A percentile compares a stretch with the other conserved stretches of the same genome.
These are phyloP conservation scores for Sanghuangporus sanghuang DNA, from an alignment of 1,284 basidiomycete species.

Conservation along the genomic window DNA sequence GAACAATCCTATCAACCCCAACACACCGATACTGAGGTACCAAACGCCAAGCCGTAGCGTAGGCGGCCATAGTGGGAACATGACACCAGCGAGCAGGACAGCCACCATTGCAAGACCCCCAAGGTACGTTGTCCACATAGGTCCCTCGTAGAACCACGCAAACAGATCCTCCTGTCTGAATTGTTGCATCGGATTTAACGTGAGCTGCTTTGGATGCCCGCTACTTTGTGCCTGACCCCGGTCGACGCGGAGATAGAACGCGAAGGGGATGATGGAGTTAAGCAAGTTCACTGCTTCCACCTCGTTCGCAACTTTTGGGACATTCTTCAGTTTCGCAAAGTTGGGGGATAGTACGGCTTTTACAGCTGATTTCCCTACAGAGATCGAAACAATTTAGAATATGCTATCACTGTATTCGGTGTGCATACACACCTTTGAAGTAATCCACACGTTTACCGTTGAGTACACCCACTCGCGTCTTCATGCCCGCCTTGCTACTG, in stretches of 20 bases:
- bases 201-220: slow-evolving; percentile 74
- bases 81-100: slow-evolving; percentile 93
- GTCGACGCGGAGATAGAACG: slow-evolving; percentile 88
- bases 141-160: slow-evolving; percentile 96
- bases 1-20: slow-evolving; percentile 88
- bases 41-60: slow-evolving; percentile 93
- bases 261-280: slow-evolving; percentile 71
- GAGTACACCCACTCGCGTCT: slow-evolving; percentile 84
- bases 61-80: slow-evolving; percentile 98
- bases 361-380: slow-evolving; percentile 82
- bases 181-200: slow-evolving; percentile 79
- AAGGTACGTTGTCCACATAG: slow-evolving; percentile 90
- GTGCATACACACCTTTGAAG: slow-evolving; percentile 78
- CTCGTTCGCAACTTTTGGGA: slow-evolving; percentile 73
- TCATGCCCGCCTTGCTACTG: slow-evolving; percentile 82
- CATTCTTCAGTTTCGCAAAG: slow-evolving; percentile 85
- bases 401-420: background rate
- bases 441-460: slow-evolving; percentile 96
- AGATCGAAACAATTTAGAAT: slow-evolving; percentile 7
- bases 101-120: slow-evolving; percentile 90
- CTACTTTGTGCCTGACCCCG: slow-evolving; percentile 59
- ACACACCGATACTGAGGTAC: slow-evolving; percentile 87
- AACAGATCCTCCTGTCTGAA: slow-evolving; percentile 82
- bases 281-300: slow-evolving; percentile 73
- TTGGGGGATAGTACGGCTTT: slow-evolving; percentile 90